Conservation (phyloP, 1,284 basidiomycete genomes). For the Ustilago bromivora region DNA sequence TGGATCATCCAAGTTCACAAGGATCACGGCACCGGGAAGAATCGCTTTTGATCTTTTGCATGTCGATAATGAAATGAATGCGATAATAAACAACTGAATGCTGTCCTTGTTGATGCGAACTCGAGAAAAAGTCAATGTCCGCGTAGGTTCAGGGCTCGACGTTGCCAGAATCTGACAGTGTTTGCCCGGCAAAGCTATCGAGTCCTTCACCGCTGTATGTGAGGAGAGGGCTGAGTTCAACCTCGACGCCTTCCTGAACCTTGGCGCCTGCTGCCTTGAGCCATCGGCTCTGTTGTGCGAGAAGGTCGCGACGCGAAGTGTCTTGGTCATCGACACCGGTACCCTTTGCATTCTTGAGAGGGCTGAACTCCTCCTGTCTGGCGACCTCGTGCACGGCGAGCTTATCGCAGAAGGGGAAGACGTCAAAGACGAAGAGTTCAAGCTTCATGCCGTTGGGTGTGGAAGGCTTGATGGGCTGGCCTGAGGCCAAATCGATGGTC, state of each 20-base stretch:
- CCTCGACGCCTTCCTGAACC: constrained; percentile 79
- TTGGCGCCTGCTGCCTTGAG: constrained; percentile 82
- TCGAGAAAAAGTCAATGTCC: too few species aligned
- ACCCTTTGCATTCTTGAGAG: constrained; percentile 95
- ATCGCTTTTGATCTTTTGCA: background rate
- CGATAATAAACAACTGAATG: background rate
- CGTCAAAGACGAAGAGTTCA: constrained; percentile 98
- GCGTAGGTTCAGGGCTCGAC: constrained; percentile 28
- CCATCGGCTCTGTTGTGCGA: constrained; percentile 90
- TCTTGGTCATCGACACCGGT: constrained; percentile 92
- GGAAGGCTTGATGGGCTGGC: constrained; percentile 78
- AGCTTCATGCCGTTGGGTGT: constrained; percentile 99
- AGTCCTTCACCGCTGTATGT: constrained; percentile 94
- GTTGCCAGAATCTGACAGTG: constrained; percentile 72
- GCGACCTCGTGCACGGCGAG: constrained; percentile 91
- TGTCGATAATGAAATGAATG: background rate
- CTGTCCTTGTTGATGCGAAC: background rate
- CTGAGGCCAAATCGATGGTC: constrained; percentile 74
- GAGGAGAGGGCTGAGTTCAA: constrained; percentile 89
- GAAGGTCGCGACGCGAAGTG: constrained; percentile 88
- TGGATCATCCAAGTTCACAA: too few species aligned
- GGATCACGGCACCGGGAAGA: too few species aligned
- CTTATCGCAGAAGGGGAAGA: constrained; percentile 85
- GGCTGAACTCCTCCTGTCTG: constrained; percentile 91
- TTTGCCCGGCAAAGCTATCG: constrained; percentile 81